Evolutionary conservation across 2,329 filamentous ascomycete species (phyloP), one percentile per base, ranked within the genome.

Genomic region (Dothistroma pini): DNA sequence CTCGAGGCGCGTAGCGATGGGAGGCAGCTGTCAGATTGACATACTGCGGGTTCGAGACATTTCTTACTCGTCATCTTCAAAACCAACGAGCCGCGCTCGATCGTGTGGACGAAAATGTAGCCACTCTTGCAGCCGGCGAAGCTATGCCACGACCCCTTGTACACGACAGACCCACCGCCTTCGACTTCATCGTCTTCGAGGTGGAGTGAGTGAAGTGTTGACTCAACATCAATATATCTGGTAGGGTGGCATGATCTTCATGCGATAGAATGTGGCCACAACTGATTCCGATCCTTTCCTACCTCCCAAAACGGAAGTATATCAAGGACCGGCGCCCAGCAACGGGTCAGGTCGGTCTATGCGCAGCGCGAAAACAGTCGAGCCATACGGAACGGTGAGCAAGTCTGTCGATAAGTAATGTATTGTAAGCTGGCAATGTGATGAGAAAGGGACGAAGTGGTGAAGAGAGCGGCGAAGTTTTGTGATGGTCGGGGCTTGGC

Each of bases 261-360:
- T 2, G 1, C n/a, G 41, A 44, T 4, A 35, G 35, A 57, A 47
- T 85, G 84, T 89, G 80, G 86, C 86, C 86, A 80, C 85, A 82
- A 84, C 86, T 89, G 86, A 89, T 89, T 89, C 86, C 86, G 81
- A 83, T 80, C 77, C 81, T 82, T 78, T 88, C 85, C 81, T 76
- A 80, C 72, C 79, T 78, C 82, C 86, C 84, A 83, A 86, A 77
- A 80, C 83, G 82, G 84, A 83, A 83, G 85, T 84, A 84, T 84
- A 87, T 86, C 85, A 81, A 87, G 68, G 78, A 78, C 83, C 82
- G 86, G 86, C 84, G 86, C 86, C 86, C 86, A 89, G 86, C 85
- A 80, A 87, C 83, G 84, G 85, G 85, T 83, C 70, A 75, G 70
- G 69, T 78, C 78, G 66, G 70, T 89, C 84, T 89, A 77, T 85